Evolutionary conservation across 768 basidiomycete genomes (phyloP), one percentile per base, ranked within the genome.

Genomic region (Cystobasidium tubakii): DNA sequence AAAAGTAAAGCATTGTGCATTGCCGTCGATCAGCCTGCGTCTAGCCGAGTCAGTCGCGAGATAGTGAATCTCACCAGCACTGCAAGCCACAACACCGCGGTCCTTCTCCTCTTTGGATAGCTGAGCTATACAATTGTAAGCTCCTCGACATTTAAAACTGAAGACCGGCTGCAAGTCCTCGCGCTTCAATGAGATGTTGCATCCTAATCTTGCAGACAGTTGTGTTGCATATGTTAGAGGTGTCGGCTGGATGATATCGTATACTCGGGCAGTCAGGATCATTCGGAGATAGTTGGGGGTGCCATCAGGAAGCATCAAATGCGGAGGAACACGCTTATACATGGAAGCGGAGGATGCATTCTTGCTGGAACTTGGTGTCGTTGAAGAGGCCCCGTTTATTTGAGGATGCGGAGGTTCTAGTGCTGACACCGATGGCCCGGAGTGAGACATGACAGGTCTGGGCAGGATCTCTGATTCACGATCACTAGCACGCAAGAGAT

Each of bases 41-140:
- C 6, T 21, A 10, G 10, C 34, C 33, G 34, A 55, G 46, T 50
- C 19, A 19, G 44, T 15, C 9, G 19, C n/a, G 50, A 50, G 46
- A n/a, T 9, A 13, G 29, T 17, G 17, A 84, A 83, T 88, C 91
- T 87, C 83, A 96, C 94, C 95, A 74, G 96, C 96, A 81, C 92
- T 95, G 80, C 96, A 99, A 60, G 96, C 97, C 69, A 98, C 85
- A 77, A 99, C 96, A 73, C 96, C 96, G 82, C 93, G 93, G 91
- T 93, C 94, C 73, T 92, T 85, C 80, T 98, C 95, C 71, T 93
- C 91, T 36, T 89, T 88, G 9, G 84, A 84, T 42, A 99, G 84
- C 81, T 86, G 86, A 25, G 91, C 91, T 95, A 99, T 99, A 79
- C 96, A 91, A 81, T 99, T 99, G 84, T 96, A 99, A 36, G 96